phyloP scores from a whole-genome alignment of 2,329 filamentous ascomycete genomes.

The Alternaria postmessia region DNA sequence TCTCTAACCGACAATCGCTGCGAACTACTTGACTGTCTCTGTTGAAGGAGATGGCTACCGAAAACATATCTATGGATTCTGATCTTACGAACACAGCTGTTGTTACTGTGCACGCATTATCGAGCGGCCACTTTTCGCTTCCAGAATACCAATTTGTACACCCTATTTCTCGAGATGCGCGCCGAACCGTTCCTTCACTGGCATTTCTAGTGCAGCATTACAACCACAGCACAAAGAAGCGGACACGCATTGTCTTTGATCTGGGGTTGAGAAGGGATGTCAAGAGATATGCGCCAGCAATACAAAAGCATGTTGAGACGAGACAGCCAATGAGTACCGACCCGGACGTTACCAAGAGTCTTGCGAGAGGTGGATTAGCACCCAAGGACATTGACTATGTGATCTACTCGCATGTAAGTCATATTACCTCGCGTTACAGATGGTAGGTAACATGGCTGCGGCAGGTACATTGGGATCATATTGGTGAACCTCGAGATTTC shows the following conservation, averaged over 20 bases:
- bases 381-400: constrained; percentile 53
- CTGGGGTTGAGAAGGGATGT: constrained; percentile 60
- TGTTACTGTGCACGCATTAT: constrained; percentile 51
- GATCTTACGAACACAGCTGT: constrained; percentile 23
- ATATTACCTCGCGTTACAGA: neutral
- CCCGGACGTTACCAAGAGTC: constrained; percentile 52
- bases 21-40: neutral
- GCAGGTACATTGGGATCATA: constrained; percentile 54
- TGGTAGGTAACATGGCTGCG: neutral
- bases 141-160: constrained; percentile 60
- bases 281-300: constrained; percentile 54
- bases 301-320: constrained; percentile 57
- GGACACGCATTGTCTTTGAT: constrained; percentile 61
- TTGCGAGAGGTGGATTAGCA: constrained; percentile 47
- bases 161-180: constrained; percentile 54
- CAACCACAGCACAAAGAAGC: constrained; percentile 44
- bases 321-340: constrained; percentile 55
- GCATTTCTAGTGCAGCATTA: constrained; percentile 63
- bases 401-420: constrained; percentile 53
- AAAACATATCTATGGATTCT: neutral
- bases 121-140: constrained; percentile 55
- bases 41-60: neutral
- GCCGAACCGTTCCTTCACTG: constrained; percentile 62
- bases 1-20: neutral
- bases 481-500: constrained; percentile 54